Percentiles rank a stretch among this genome's conserved stretches.
Evolutionary conservation across 1,284 basidiomycete species (phyloP).

Genomic region (Albatrellus sp.): DNA sequence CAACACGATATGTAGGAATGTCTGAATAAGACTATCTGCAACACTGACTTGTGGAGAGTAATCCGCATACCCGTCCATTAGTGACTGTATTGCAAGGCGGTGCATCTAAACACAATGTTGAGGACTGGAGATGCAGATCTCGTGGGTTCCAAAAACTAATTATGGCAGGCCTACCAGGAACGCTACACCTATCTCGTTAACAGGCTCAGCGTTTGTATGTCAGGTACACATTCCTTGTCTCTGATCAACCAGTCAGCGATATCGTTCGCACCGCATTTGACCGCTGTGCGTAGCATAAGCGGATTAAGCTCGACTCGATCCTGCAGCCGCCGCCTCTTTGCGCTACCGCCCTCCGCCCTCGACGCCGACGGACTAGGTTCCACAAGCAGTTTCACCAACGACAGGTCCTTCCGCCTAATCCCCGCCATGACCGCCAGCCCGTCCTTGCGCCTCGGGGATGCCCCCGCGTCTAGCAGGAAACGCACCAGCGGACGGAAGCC

Average conservation of each 20-base stretch:
- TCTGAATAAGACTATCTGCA: not conserved
- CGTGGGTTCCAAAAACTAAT: too few relatives aligned
- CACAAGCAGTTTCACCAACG: conserved; percentile 60
- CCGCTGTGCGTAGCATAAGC: conserved; percentile 51
- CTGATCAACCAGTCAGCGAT: conserved; percentile 62
- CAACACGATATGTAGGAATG: not conserved
- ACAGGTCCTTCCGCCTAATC: conserved; percentile 55
- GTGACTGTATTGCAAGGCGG: not conserved
- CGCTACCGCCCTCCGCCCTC: conserved; percentile 10
- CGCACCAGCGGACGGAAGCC: conserved; percentile 49
- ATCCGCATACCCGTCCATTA: not conserved
- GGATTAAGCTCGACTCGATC: conserved; percentile 47
- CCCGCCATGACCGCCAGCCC: conserved; percentile 63
- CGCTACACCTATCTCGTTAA: conserved; percentile 17
- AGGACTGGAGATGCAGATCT: not conserved
- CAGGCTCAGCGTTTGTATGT: conserved; percentile 50
- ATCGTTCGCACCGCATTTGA: conserved; percentile 49
- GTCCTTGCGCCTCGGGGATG: conserved; percentile 49
- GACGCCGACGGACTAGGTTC: conserved; percentile 30
- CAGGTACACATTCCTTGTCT: conserved; percentile 68
- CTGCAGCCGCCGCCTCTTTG: conserved; percentile 39
- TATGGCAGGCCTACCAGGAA: too few relatives aligned
- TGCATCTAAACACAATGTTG: not conserved
- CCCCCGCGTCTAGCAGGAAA: conserved; percentile 61
- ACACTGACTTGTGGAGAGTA: not conserved